Percentiles rank a stretch among this genome's conserved stretches.
phyloP scores from a whole-genome alignment of 1,284 basidiomycete species.

The Calocybe gambosa region DNA sequence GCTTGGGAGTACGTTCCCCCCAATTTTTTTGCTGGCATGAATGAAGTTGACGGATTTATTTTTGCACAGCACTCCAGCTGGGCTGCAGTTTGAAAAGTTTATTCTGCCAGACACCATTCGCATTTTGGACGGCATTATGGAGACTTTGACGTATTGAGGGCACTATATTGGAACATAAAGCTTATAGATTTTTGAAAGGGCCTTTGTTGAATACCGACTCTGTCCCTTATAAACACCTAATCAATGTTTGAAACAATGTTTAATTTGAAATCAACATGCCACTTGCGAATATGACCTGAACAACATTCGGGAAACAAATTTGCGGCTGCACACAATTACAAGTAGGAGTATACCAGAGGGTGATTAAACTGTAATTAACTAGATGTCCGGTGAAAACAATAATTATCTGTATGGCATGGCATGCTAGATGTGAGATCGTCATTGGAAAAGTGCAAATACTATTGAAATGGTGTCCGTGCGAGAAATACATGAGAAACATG shows the following conservation, averaged over 20 bases:
- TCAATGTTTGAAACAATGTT: too few relatives aligned
- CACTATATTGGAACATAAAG: not conserved
- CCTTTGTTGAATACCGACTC: not conserved
- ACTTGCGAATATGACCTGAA: too few relatives aligned
- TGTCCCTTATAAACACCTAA: not conserved
- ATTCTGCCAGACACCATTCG: slow-evolving; percentile 83
- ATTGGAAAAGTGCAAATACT: not conserved
- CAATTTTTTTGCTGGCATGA: slow-evolving; percentile 7
- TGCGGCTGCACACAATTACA: too few relatives aligned
- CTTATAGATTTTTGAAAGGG: not conserved
- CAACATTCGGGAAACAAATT: too few relatives aligned
- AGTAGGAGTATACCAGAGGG: too few relatives aligned
- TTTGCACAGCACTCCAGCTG: slow-evolving; percentile 62
- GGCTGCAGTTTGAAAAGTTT: slow-evolving; percentile 85
- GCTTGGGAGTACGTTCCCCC: slow-evolving; percentile 81
- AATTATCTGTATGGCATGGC: not conserved
- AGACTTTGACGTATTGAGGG: slow-evolving; percentile 69
- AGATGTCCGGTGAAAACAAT: not conserved
- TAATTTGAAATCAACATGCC: too few relatives aligned
- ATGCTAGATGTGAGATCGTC: not conserved
- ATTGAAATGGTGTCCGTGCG: too few relatives aligned
- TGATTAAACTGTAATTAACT: not conserved
- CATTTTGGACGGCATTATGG: slow-evolving; percentile 77
- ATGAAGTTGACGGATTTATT: not conserved
- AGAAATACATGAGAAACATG: too few relatives aligned